Evolutionary conservation across 768 basidiomycete species (phyloP).

Genomic region (Postia placenta): DNA sequence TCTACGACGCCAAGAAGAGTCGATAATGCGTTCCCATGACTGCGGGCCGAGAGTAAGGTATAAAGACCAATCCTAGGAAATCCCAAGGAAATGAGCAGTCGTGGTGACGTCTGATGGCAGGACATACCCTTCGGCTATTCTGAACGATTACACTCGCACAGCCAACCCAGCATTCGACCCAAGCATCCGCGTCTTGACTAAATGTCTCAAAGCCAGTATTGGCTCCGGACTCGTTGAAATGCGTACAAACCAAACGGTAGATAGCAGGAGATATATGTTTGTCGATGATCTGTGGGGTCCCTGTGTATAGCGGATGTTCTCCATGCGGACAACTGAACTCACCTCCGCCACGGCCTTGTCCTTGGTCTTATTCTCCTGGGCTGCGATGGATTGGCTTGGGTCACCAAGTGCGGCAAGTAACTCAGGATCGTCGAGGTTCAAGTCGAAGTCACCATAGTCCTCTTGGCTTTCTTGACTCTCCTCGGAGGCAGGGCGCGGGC

Average conservation of each 20-base stretch:
- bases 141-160: slow-evolving; percentile 59
- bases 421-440: slow-evolving; percentile 45
- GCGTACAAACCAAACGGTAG: slow-evolving; percentile 47
- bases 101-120: not conserved
- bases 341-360: slow-evolving; percentile 51
- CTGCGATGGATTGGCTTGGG: slow-evolving; percentile 17
- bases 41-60: slow-evolving; percentile 48
- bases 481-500: slow-evolving; percentile 21
- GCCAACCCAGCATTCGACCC: slow-evolving; percentile 72
- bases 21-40: slow-evolving; percentile 50
- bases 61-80: slow-evolving; percentile 50
- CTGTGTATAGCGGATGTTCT: not conserved
- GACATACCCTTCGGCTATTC: slow-evolving; percentile 37
- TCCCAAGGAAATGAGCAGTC: too few species aligned
- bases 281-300: slow-evolving; percentile 38
- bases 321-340: slow-evolving; percentile 11
- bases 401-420: slow-evolving; percentile 49
- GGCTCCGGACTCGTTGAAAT: slow-evolving; percentile 32
- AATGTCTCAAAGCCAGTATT: slow-evolving; percentile 13
- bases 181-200: slow-evolving; percentile 38
- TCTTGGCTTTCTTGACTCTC: slow-evolving; percentile 75
- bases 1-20: slow-evolving; percentile 45
- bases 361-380: slow-evolving; percentile 29
- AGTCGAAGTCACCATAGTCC: slow-evolving; percentile 59
- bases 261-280: slow-evolving; percentile 45